Conservation (phyloP, 805 yeast species). For the Metschnikowia similis region DNA sequence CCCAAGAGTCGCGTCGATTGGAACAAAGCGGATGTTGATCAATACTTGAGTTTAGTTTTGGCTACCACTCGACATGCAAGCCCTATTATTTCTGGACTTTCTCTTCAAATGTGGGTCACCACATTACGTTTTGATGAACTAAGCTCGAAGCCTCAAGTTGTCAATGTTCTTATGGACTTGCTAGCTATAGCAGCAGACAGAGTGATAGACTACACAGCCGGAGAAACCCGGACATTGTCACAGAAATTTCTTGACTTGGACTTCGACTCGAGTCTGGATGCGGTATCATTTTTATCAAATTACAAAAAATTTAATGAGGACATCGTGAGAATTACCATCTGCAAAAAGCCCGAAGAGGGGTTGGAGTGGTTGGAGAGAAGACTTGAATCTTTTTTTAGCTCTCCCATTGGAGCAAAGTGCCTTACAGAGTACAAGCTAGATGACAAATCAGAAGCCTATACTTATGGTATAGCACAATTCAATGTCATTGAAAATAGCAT, state of each 20-base stretch:
- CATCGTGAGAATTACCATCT: slow-evolving; percentile 80
- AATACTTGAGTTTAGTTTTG: slow-evolving; percentile 70
- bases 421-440: slow-evolving; percentile 51
- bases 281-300: slow-evolving; percentile 68
- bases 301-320: slow-evolving; percentile 86
- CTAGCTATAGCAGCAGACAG: slow-evolving; percentile 76
- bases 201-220: slow-evolving; percentile 65
- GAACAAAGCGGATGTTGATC: slow-evolving; percentile 58
- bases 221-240: slow-evolving; percentile 61
- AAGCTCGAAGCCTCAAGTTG: slow-evolving; percentile 52
- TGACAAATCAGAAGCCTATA: slow-evolving; percentile 61
- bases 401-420: slow-evolving; percentile 63
- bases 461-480: slow-evolving; percentile 76
- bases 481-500: slow-evolving; percentile 84
- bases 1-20: slow-evolving; percentile 40
- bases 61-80: slow-evolving; percentile 81
- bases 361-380: slow-evolving; percentile 76
- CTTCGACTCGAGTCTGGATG: slow-evolving; percentile 82
- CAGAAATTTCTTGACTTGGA: slow-evolving; percentile 73
- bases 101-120: slow-evolving; percentile 92
- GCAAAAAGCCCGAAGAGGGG: slow-evolving; percentile 80
- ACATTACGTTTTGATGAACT: slow-evolving; percentile 77
- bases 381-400: slow-evolving; percentile 66
- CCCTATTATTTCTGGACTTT: slow-evolving; percentile 83
- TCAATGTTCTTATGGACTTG: slow-evolving; percentile 57